Evolutionary conservation across 306 rosid species (phyloP).

Genomic region (Gleditsia sinensis): DNA sequence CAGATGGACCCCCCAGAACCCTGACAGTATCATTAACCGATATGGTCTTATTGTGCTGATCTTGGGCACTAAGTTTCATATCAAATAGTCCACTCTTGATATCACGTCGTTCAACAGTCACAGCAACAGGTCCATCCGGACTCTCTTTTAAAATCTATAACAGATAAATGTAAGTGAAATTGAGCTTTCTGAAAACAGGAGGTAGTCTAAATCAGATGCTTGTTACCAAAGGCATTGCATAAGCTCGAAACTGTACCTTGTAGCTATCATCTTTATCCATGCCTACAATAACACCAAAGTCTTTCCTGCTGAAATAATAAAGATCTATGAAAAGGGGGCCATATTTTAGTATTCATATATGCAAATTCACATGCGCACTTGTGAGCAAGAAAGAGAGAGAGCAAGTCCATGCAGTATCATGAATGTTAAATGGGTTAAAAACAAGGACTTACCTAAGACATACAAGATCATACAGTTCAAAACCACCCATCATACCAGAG

Average conservation of each 20-base stretch:
- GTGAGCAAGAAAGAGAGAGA: neutral
- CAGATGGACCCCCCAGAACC: slow-evolving; percentile 71
- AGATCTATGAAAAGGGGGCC: slow-evolving; percentile 6
- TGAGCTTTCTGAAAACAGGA: slow-evolving; percentile 11
- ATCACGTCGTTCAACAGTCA: slow-evolving; percentile 51
- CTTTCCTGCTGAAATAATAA: slow-evolving; percentile 73
- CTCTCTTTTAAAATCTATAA: slow-evolving; percentile 80
- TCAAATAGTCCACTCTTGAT: slow-evolving; percentile 66
- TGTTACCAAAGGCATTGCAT: slow-evolving; percentile 15
- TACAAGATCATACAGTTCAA: slow-evolving; percentile 74
- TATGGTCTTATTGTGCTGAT: slow-evolving; percentile 63
- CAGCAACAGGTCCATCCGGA: slow-evolving; percentile 65
- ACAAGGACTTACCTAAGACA: slow-evolving; percentile 77
- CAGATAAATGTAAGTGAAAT: slow-evolving; percentile 13
- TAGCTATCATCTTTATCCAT: slow-evolving; percentile 78
- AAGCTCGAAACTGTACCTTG: slow-evolving; percentile 60
- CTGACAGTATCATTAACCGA: slow-evolving; percentile 68
- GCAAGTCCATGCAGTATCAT: neutral
- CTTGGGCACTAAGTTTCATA: slow-evolving; percentile 77
- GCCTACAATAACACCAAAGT: slow-evolving; percentile 83
- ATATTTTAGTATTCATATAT: neutral
- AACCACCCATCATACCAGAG: slow-evolving; percentile 48
- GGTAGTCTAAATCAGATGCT: slow-evolving; percentile 13
- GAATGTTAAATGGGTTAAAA: slow-evolving; percentile 28
- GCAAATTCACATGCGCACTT: neutral